Percentiles rank a stretch among this genome's conserved stretches.
phyloP scores from a whole-genome alignment of 2,329 filamentous ascomycete species.

The Exophiala phaeomuriformis region DNA sequence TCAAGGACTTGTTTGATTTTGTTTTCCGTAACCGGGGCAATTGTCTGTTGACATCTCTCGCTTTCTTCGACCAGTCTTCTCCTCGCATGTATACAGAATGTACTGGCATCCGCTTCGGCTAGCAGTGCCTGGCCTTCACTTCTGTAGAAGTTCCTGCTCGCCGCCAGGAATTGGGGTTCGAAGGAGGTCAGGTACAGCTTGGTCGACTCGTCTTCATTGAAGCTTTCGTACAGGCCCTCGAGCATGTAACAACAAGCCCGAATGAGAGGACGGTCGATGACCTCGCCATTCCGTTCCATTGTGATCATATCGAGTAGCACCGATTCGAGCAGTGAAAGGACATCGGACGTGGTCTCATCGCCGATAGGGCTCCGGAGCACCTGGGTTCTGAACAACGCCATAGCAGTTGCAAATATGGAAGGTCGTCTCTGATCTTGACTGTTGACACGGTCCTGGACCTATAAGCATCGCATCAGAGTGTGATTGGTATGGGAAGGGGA shows the following conservation, averaged over 20 bases:
- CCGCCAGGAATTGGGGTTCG: conserved; percentile 66
- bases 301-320: conserved; percentile 85
- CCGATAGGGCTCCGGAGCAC: conserved; percentile 60
- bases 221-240: conserved; percentile 74
- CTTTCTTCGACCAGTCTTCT: conserved; percentile 71
- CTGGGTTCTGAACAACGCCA: conserved; percentile 80
- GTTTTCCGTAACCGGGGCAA: conserved; percentile 62
- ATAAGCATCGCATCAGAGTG: conserved; percentile 14
- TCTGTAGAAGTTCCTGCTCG: conserved; percentile 66
- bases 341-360: conserved; percentile 37
- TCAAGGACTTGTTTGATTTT: conserved; percentile 76
- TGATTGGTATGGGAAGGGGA: conserved; percentile 4
- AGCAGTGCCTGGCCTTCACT: conserved; percentile 68
- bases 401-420: conserved; percentile 75
- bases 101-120: conserved; percentile 68
- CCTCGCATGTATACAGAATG: conserved; percentile 71
- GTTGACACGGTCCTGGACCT: conserved; percentile 65
- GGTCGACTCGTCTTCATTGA: conserved; percentile 66
- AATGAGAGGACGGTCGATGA: conserved; percentile 75
- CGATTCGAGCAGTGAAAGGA: conserved; percentile 68
- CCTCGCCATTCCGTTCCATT: conserved; percentile 84
- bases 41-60: conserved; percentile 72
- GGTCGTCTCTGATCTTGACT: conserved; percentile 64
- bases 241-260: conserved; percentile 84
- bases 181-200: conserved; percentile 81